Evolutionary conservation across 176 grass and related monocot species (phyloP).

Genomic region (sorghum (Sorghum bicolor)): DNA sequence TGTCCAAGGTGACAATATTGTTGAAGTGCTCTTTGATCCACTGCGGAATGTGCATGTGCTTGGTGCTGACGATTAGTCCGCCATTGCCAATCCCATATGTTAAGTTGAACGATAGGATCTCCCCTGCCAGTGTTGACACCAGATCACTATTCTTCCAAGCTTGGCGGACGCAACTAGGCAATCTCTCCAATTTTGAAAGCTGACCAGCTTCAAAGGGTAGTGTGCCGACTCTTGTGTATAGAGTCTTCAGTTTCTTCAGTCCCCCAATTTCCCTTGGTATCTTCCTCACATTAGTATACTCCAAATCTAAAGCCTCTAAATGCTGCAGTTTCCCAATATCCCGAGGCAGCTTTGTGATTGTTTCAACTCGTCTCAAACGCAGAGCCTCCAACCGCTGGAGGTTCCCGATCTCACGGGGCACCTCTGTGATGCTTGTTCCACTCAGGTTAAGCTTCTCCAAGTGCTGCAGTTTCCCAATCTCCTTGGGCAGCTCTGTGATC

Average conservation of each 20-base stretch:
- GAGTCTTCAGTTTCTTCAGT: neutral
- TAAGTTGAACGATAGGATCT: neutral
- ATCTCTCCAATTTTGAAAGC: neutral
- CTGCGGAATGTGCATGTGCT: neutral
- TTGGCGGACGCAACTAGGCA: neutral
- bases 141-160: neutral
- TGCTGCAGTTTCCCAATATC: neutral
- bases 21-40: neutral
- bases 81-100: neutral
- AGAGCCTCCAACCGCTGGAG: no score
- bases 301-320: neutral
- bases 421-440: no score
- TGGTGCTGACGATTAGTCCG: neutral
- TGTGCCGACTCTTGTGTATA: accelerated
- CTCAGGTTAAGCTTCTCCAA: no score
- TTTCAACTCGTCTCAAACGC: accelerated
- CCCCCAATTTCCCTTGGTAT: neutral
- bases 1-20: neutral
- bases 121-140: neutral
- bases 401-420: no score
- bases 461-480: no score
- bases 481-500: no score
- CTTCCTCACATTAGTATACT: neutral
- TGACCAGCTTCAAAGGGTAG: neutral
- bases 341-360: neutral